A percentile compares a stretch with the other conserved stretches of the same genome.
These are phyloP conservation scores for Hypocreales sp. DNA, from an alignment of 2,329 filamentous ascomycete species.

Conservation along the genomic window DNA sequence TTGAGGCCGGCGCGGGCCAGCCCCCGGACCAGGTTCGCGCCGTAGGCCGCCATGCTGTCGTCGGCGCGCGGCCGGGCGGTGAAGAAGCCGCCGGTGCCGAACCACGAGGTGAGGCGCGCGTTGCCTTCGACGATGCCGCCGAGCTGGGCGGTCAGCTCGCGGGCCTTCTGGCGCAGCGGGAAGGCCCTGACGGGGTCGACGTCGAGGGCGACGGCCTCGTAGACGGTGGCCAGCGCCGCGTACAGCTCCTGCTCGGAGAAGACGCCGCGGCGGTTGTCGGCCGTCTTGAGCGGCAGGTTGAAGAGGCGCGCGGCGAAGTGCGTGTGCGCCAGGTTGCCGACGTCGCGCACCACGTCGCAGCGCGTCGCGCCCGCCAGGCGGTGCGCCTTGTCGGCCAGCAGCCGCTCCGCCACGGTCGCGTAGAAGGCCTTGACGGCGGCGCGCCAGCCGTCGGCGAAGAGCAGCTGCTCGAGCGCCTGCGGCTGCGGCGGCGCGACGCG, in stretches of 20 bases:
- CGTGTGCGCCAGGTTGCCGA: slow-evolving; percentile 51
- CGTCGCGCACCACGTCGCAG: slow-evolving; percentile 56
- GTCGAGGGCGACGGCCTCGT: slow-evolving; percentile 49
- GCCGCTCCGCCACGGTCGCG: slow-evolving; percentile 39
- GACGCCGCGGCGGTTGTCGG: slow-evolving; percentile 40
- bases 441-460: slow-evolving; percentile 48
- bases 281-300: slow-evolving; percentile 50
- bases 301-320: slow-evolving; percentile 48
- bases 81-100: slow-evolving; percentile 28
- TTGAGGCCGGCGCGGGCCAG: slow-evolving; percentile 48
- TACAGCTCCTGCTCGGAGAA: slow-evolving; percentile 41
- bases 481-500: slow-evolving; percentile 28
- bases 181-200: slow-evolving; percentile 52
- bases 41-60: slow-evolving; percentile 45
- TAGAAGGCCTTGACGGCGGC: slow-evolving; percentile 52
- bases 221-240: slow-evolving; percentile 49
- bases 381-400: slow-evolving; percentile 51
- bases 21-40: slow-evolving; percentile 47
- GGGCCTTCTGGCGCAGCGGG: slow-evolving; percentile 41
- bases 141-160: slow-evolving; percentile 40
- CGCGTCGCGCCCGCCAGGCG: slow-evolving; percentile 38
- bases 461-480: slow-evolving; percentile 35
- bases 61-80: slow-evolving; percentile 31
- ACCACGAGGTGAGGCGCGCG: slow-evolving; percentile 39
- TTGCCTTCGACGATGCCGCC: slow-evolving; percentile 47